Percentiles rank a stretch among this genome's conserved stretches.
Evolutionary conservation across 176 grass and related monocot genomes (phyloP).

Genomic region (Sorghum bicolor): DNA sequence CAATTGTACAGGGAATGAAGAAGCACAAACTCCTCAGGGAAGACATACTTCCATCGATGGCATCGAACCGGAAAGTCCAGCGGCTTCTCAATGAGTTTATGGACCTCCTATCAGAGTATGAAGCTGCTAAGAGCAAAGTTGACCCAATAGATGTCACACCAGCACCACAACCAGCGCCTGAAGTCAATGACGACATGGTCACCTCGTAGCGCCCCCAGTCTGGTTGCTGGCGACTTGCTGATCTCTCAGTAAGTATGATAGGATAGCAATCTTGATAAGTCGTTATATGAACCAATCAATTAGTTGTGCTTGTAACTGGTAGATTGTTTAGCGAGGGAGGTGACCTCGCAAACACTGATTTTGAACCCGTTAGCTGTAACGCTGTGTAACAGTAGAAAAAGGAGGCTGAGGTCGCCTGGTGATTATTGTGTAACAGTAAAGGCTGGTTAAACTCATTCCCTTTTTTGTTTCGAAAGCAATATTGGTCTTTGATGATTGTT

Average conservation of each 20-base stretch:
- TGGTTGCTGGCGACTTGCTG: slow-evolving; percentile 32
- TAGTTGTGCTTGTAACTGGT: slow-evolving; percentile 30
- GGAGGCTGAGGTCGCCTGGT: slow-evolving; percentile 20
- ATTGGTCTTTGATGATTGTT: background rate
- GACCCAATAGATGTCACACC: slow-evolving; percentile 36
- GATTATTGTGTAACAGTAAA: slow-evolving; percentile 33
- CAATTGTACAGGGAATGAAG: slow-evolving; percentile 77
- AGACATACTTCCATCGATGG: slow-evolving; percentile 86
- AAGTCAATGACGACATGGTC: background rate
- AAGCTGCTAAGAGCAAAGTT: slow-evolving; percentile 35
- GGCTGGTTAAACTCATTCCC: slow-evolving; percentile 1
- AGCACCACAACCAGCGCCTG: background rate
- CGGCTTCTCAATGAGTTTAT: slow-evolving; percentile 88
- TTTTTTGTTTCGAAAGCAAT: background rate
- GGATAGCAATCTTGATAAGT: slow-evolving; percentile 27
- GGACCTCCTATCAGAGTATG: slow-evolving; percentile 81
- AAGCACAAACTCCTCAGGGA: slow-evolving; percentile 86
- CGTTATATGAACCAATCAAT: background rate
- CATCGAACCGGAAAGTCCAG: slow-evolving; percentile 89
- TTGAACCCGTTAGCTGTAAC: slow-evolving; percentile 2
- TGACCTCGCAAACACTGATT: slow-evolving; percentile 7
- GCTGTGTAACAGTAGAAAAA: slow-evolving; percentile 50
- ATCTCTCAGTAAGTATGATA: slow-evolving; percentile 51
- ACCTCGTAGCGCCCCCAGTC: background rate
- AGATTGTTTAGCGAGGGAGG: slow-evolving; percentile 19